Percentiles rank a stretch among this genome's conserved stretches.
These are phyloP conservation scores for Lantana camara DNA, from an alignment of 257 asterid genomes.

Conservation along the genomic window DNA sequence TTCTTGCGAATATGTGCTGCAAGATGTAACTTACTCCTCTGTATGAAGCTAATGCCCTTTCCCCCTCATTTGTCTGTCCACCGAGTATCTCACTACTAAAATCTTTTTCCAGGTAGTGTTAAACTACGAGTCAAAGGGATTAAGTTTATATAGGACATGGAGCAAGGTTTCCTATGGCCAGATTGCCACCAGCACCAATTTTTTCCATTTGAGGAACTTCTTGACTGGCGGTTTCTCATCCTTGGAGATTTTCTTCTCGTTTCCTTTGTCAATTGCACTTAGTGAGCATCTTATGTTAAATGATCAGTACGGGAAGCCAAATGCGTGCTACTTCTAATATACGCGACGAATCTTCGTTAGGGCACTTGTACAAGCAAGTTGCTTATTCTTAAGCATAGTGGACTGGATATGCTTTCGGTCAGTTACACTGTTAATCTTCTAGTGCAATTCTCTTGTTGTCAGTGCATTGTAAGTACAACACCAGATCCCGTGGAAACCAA, in stretches of 20 bases:
- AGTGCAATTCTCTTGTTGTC: constrained; percentile 33
- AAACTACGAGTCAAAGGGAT: constrained; percentile 42
- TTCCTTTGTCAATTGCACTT: constrained; percentile 87
- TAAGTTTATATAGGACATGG: constrained; percentile 78
- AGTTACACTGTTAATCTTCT: constrained; percentile 34
- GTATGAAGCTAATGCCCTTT: constrained; percentile 3
- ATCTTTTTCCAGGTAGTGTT: constrained; percentile 32
- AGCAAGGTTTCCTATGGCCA: constrained; percentile 66
- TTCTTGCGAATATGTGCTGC: background rate
- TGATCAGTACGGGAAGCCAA: constrained; percentile 53
- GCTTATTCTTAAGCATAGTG: constrained; percentile 27
- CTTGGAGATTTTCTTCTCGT: constrained; percentile 67
- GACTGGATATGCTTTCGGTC: constrained; percentile 31
- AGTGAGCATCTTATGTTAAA: constrained; percentile 49
- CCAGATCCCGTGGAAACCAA: constrained; percentile 41
- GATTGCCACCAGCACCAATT: constrained; percentile 54
- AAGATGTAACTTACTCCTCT: background rate
- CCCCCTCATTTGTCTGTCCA: background rate
- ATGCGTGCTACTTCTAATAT: constrained; percentile 46
- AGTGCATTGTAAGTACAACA: constrained; percentile 44
- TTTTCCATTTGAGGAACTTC: constrained; percentile 77
- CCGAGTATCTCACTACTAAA: background rate
- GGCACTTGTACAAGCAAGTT: constrained; percentile 55
- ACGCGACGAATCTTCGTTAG: constrained; percentile 55
- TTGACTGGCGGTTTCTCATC: constrained; percentile 78